Conservation (phyloP, 2,329 filamentous ascomycete genomes). For the Nectriaceae sp. region DNA sequence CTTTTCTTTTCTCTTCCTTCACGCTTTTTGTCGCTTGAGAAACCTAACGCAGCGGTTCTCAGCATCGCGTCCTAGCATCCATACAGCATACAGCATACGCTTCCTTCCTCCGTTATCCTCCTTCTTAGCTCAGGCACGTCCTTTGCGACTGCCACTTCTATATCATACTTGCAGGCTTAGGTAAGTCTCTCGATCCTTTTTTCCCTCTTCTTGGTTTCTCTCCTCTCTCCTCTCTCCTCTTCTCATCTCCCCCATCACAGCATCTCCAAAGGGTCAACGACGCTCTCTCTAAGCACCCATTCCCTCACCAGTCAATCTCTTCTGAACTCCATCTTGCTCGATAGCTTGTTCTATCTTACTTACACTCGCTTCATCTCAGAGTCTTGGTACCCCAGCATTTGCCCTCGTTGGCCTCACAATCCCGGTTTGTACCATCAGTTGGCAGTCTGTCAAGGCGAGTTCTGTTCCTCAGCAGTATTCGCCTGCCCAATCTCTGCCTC, state of each 20-base stretch:
- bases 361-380: constrained; percentile 57
- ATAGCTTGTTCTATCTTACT: constrained; percentile 62
- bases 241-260: constrained; percentile 35
- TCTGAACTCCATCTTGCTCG: constrained; percentile 54
- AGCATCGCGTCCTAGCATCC: constrained; percentile 21
- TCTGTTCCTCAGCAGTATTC: neutral
- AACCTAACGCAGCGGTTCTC: neutral
- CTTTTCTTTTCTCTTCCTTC: constrained; percentile 14
- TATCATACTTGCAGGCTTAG: constrained; percentile 3
- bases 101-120: constrained; percentile 5
- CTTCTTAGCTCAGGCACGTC: neutral
- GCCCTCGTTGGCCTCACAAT: constrained; percentile 35
- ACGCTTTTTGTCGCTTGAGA: constrained; percentile 5
- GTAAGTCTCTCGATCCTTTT: constrained; percentile 4
- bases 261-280: constrained; percentile 47
- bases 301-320: constrained; percentile 36
- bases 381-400: constrained; percentile 53
- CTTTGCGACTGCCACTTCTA: neutral
- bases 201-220: constrained; percentile 12
- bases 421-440: constrained; percentile 33
- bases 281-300: constrained; percentile 41
- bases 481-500: neutral
- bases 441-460: constrained; percentile 32
- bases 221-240: constrained; percentile 12
- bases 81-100: neutral